Conservation (phyloP, 495 filamentous ascomycete genomes). For the Trichoderma reesei region DNA sequence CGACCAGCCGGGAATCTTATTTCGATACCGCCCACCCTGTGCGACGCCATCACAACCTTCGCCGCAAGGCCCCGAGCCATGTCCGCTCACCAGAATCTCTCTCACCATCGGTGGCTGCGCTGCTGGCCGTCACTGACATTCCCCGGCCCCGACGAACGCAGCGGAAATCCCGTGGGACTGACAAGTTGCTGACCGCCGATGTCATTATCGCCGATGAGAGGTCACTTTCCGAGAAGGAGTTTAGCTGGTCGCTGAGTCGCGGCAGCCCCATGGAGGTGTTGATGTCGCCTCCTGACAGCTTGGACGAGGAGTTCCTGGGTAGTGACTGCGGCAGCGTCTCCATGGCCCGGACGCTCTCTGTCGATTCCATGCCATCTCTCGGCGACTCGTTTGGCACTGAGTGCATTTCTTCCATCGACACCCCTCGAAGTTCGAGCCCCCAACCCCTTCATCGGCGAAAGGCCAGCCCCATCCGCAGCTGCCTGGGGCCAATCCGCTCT, state of each 20-base stretch:
- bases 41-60: constrained; percentile 15
- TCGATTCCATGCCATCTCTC: constrained; percentile 40
- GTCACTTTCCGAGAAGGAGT: constrained; percentile 40
- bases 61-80: constrained; percentile 16
- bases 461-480: constrained; percentile 29
- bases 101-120: constrained; percentile 48
- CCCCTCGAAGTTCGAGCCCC: constrained; percentile 19
- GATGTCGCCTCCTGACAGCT: constrained; percentile 44
- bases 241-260: constrained; percentile 34
- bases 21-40: constrained; percentile 20
- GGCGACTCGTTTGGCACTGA: constrained; percentile 32
- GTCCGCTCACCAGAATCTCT: constrained; percentile 40
- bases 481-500: constrained; percentile 34
- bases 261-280: constrained; percentile 41
- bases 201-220: constrained; percentile 32
- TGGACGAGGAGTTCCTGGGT: constrained; percentile 27
- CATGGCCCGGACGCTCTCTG: constrained; percentile 34
- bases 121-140: constrained; percentile 51
- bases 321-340: constrained; percentile 37
- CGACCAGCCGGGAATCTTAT: constrained; percentile 11
- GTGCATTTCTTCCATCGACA: constrained; percentile 29
- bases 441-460: constrained; percentile 16
- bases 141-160: constrained; percentile 32
- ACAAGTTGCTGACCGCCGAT: constrained; percentile 39
- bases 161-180: constrained; percentile 11